Conservation (phyloP, 257 asterid genomes). For the Hygrophila difformis region DNA sequence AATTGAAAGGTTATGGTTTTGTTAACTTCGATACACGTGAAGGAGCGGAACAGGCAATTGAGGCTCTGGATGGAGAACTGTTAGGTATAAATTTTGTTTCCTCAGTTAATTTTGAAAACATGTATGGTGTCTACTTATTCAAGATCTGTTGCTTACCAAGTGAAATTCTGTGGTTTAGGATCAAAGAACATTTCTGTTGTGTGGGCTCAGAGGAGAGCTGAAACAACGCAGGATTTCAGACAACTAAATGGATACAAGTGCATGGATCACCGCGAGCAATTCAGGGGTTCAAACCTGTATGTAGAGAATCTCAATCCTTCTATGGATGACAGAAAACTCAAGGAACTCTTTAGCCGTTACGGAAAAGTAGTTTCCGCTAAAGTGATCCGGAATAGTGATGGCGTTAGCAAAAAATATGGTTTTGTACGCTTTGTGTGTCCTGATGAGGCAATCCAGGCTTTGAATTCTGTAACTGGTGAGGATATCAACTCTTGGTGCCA, state of each 20-base stretch:
- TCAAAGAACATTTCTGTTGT: conserved; percentile 27
- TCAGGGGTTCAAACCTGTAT: conserved; percentile 14
- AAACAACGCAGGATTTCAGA: conserved; percentile 13
- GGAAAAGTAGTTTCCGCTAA: conserved; percentile 32
- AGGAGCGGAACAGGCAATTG: conserved; percentile 42
- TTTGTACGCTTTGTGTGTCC: conserved; percentile 21
- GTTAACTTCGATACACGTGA: conserved; percentile 49
- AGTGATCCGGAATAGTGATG: conserved; percentile 18
- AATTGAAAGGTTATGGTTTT: conserved; percentile 50
- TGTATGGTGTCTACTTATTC: neutral
- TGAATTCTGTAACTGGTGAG: conserved; percentile 25
- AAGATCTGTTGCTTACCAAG: neutral
- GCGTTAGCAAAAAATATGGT: conserved; percentile 26
- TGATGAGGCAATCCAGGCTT: conserved; percentile 26
- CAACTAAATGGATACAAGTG: conserved; percentile 3
- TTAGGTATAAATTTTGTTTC: conserved; percentile 15
- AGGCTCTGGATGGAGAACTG: conserved; percentile 29
- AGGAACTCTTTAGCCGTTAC: conserved; percentile 16
- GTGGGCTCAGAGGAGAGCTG: conserved; percentile 27
- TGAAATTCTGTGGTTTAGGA: conserved; percentile 18
- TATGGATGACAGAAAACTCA: conserved; percentile 20
- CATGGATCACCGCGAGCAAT: neutral
- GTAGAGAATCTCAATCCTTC: conserved; percentile 24
- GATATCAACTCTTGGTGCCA: neutral
- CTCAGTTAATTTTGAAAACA: no score